A percentile compares a stretch with the other conserved stretches of the same genome.
These are phyloP conservation scores for Fraxinus sp. DNA, from an alignment of 305 asterid genomes.

Conservation along the genomic window DNA sequence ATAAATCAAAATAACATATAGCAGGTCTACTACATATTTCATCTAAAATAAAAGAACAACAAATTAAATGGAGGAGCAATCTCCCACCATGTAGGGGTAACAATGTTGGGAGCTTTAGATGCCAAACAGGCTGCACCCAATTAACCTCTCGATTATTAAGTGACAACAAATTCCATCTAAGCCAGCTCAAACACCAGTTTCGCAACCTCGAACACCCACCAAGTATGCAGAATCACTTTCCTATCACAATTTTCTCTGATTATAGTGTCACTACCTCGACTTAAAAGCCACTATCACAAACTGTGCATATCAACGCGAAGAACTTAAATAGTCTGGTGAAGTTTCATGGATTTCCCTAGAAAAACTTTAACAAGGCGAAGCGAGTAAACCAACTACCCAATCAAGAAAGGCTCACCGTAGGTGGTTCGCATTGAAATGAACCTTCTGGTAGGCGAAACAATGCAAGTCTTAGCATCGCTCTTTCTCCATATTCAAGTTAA, in stretches of 20 bases:
- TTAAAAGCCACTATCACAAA: not conserved
- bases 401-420: not conserved
- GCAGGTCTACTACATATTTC: not conserved
- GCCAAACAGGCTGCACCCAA: not conserved
- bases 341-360: not conserved
- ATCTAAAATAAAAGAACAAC: no score
- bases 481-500: no score
- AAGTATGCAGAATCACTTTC: not conserved
- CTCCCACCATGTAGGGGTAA: not conserved
- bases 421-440: not conserved
- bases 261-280: not conserved
- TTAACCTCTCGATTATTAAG: not conserved
- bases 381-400: not conserved
- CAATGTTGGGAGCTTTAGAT: not conserved
- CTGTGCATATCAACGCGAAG: not conserved
- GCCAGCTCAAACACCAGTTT: not conserved
- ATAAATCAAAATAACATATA: no score
- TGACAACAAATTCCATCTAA: not conserved
- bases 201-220: not conserved
- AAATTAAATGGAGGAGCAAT: not conserved
- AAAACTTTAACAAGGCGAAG: not conserved
- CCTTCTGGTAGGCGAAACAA: not conserved
- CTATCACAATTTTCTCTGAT: not conserved
- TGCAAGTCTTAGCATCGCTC: no score
- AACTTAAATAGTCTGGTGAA: not conserved